Evolutionary conservation across 1,139 yeast genomes (phyloP), one percentile per base, ranked within the genome.

Genomic region (Scheffersomyces segobiensis): DNA sequence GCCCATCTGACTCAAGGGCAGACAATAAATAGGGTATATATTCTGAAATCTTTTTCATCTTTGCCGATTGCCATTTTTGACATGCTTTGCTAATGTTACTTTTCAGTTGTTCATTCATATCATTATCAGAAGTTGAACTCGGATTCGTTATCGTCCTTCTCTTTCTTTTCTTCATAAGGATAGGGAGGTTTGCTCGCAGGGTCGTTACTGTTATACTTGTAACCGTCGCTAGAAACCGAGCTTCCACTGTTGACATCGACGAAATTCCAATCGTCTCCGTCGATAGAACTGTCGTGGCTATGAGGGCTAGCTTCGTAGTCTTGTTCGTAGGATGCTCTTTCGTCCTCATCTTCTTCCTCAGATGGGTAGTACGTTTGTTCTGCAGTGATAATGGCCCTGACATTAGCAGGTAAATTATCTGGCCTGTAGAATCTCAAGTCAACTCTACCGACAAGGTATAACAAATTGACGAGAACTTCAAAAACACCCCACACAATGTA

Each of bases 351-450:
- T 55, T 71, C 75, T 20, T 57, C 65, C 14, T 71, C 75, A 1
- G 77, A 71, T 5, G 70, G 73, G 51, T 66, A 63, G 58, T 67
- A 63, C 8, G 78, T 69, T 62, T 80, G 83, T 59, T 80, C 80
- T 2, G 83, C 83, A 3, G 84, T 80, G 53, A 79, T 73, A 52
- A 80, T 78, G 22, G 72, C 63, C 57, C 82, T 68, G 21, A 80
- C 82, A 56, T 71, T 72, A 47, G 67, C 62, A 7, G 83, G 82
- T 58, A 85, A 73, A 59, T 74, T 71, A 66, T 88, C 95, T 24
- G 95, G 95, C 71, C 91, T 86, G 79, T 89, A 89, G 75, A 89
- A 89, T 68, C 96, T 80, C 65, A 89, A 79, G 70, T 89, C 96
- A 55, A 87, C 84, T 68, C 96, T 79, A 51, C 87, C 86, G 39